Conservation (phyloP, 2,329 filamentous ascomycete genomes). For the Ilyonectria mors-panacis region DNA sequence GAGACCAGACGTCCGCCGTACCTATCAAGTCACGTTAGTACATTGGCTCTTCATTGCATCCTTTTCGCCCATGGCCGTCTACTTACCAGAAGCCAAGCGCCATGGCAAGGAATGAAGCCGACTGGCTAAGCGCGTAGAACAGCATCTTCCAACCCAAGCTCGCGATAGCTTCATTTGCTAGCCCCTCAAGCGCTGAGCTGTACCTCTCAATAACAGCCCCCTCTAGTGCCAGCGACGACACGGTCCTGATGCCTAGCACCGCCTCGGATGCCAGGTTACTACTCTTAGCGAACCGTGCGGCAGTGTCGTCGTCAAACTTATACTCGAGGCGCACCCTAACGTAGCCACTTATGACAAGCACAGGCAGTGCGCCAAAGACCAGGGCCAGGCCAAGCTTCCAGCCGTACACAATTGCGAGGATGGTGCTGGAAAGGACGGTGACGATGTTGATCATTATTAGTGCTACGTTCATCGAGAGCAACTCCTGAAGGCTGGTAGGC, state of each 20-base stretch:
- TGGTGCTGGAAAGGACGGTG: conserved; percentile 61
- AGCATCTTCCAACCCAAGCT: conserved; percentile 57
- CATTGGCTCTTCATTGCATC: background rate
- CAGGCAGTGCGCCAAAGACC: conserved; percentile 61
- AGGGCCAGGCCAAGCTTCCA: conserved; percentile 68
- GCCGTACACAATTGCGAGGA: conserved; percentile 61
- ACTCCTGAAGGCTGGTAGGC: conserved; percentile 64
- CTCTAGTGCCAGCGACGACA: conserved; percentile 65
- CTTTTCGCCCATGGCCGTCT: background rate
- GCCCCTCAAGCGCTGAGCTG: conserved; percentile 47
- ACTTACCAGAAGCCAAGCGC: conserved; percentile 57
- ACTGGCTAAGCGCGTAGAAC: conserved; percentile 59
- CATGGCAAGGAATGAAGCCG: conserved; percentile 56
- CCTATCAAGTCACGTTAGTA: conserved; percentile 36
- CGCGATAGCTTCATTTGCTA: conserved; percentile 50
- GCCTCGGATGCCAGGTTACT: conserved; percentile 66
- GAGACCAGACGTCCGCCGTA: conserved; percentile 59
- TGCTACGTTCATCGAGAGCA: conserved; percentile 64
- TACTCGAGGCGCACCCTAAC: conserved; percentile 64
- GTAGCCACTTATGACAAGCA: conserved; percentile 62
- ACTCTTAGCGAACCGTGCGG: conserved; percentile 61
- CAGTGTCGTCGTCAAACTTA: conserved; percentile 61
- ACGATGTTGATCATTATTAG: conserved; percentile 63
- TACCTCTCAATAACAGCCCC: conserved; percentile 57
- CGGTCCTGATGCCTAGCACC: conserved; percentile 63